Evolutionary conservation across 805 yeast genomes (phyloP), one percentile per base, ranked within the genome.

Genomic region (Spathaspora passalidarum): DNA sequence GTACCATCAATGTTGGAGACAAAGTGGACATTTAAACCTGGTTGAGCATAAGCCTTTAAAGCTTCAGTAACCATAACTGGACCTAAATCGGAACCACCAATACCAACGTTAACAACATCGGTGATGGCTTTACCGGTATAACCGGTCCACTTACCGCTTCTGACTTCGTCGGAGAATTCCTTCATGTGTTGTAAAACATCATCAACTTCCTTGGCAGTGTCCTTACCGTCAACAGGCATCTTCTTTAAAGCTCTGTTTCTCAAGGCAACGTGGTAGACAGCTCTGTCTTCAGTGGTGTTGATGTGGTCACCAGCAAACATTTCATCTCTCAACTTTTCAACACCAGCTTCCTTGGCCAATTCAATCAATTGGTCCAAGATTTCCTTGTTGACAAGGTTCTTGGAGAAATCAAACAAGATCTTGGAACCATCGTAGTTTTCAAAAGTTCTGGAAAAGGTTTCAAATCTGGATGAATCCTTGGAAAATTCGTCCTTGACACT

Each of bases 31-130:
- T 76, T 70, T 58, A 94, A 76, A 53, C 84, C 79, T 49, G 82
- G 84, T 57, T 86, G 79, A 50, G 86, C 72, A 71, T 92, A 94
- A 56, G 88, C 85, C 78, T 92, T 94, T 65, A 94, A 80, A 36
- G 99, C 97, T 76, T 94, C 98, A 51, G 97, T 89, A 59, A 94
- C 98, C 99, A 94, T 94, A 45, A 94, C 98, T 39, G 99, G 99
- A 60, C 99, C 99, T 60, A 94, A 80, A 71, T 94, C 99, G 22
- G 97, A 90, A 58, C 99, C 99, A 66, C 99, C 99, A 65, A 94
- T 94, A 71, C 99, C 99, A 60, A 94, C 88, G 80, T 94, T 94
- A 62, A 94, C 98, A 47, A 94, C 83, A 62, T 89, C 96, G 58
- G 94, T 87, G 72, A 94, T 92, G 59, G 76, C 72, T 80, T 90